Base-by-base conservation (phyloP, 768 basidiomycete genomes). In the Butyriboletus loyo region DNA sequence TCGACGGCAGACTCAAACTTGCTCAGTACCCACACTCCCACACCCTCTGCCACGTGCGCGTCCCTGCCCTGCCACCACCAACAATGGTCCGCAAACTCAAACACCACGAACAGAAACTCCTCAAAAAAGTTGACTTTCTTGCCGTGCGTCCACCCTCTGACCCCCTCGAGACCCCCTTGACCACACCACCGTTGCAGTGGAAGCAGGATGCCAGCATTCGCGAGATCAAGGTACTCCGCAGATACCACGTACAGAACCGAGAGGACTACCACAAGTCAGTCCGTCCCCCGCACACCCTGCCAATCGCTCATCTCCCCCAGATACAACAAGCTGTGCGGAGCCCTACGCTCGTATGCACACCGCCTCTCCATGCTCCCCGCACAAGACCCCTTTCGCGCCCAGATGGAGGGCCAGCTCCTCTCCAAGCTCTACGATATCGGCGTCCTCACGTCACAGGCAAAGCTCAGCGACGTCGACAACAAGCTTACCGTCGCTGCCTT, bases 371-470 rank as follows among this genome's bases (percentile, higher is more conserved):
- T 92, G 24, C 82, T 99, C 10, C 92, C 97, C 2, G 77, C 90
- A 0, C 84, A 92, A 60, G 96, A 98, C 71, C 89, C 93, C 4
- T 91, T 91, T 70, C 82, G 96, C 19, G 56, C 84, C 5, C 82
- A 85, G 50, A 91, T 90, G 83, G 89, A 99, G 72, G 82, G 73
- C 39, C 86, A 91, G 61, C 77, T 98, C 21, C 82, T 99, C 48
- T 87, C 90, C 54, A 98, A 98, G 70, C 82, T 98, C 54, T 99
- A 98, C 73, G 97, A 99, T 72, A 91, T 96, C 78, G 97, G 96
- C 52, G 84, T 98, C 49, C 80, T 99, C 53, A 90, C 88, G 67
- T 76, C 89, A 9, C 74, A 85, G 15, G 85, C 92, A 30, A 97
- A 97, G 67, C 82, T 98, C 58, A 90, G 87, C 62, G 96, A 99